Percentiles rank a stretch among this genome's conserved stretches.
Evolutionary conservation across 208 protist genomes (phyloP).

Genomic region (Wallacemonas sp.): DNA sequence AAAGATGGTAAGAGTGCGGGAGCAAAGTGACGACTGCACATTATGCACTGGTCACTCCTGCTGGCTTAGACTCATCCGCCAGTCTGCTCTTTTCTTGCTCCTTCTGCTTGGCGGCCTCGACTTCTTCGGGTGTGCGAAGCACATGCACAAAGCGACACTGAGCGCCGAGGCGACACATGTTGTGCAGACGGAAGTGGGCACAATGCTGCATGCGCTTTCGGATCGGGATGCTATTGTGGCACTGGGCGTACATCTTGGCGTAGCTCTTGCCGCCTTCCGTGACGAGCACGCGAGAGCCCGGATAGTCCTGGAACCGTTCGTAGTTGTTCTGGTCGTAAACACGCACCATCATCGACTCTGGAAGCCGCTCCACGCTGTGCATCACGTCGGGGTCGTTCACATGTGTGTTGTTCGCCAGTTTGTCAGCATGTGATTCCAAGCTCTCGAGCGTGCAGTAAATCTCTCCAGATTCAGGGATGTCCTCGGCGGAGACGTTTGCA

Average conservation of each 20-base stretch:
- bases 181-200: constrained; percentile 82
- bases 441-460: constrained; percentile 64
- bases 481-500: not conserved
- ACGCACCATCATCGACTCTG: constrained; percentile 63
- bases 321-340: constrained; percentile 84
- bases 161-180: constrained; percentile 76
- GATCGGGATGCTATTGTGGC: constrained; percentile 41
- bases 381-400: constrained; percentile 57
- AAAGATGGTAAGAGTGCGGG: too few species aligned
- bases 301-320: constrained; percentile 64
- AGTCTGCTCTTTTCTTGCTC: constrained; percentile 34
- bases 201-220: constrained; percentile 89
- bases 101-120: constrained; percentile 8
- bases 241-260: constrained; percentile 46
- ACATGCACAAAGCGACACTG: constrained; percentile 84
- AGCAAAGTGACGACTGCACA: too few species aligned
- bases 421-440: constrained; percentile 34
- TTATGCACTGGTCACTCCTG: not conserved
- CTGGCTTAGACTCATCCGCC: too few species aligned
- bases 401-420: constrained; percentile 56
- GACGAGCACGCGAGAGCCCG: constrained; percentile 65
- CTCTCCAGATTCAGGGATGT: constrained; percentile 26
- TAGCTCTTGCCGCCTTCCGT: constrained; percentile 73
- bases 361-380: constrained; percentile 49
- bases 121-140: constrained; percentile 40